A percentile compares a stretch with the other conserved stretches of the same genome.
These are phyloP conservation scores for Alternaria dauci DNA, from an alignment of 2,329 filamentous ascomycete species.

Conservation along the genomic window DNA sequence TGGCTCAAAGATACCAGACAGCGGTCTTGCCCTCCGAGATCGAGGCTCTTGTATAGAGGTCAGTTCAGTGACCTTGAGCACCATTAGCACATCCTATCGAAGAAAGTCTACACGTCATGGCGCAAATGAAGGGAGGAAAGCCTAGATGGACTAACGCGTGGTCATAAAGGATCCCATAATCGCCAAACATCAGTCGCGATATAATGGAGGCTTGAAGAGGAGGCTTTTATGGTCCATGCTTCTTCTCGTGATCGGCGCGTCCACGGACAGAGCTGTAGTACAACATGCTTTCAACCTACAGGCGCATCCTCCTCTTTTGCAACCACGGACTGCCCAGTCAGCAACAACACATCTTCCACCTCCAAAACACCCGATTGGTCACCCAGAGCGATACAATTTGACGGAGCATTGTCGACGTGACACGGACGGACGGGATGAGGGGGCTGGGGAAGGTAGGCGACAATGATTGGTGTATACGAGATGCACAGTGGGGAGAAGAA, in stretches of 20 bases:
- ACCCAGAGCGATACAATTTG: neutral
- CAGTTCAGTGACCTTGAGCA: neutral
- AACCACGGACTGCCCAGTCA: too few relatives aligned
- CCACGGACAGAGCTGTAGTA: conserved; percentile 3
- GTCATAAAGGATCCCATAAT: neutral
- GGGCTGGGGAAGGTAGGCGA: neutral
- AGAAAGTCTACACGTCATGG: neutral
- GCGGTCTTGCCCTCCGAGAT: neutral
- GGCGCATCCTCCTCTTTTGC: neutral
- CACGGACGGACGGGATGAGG: neutral
- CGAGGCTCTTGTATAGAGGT: neutral
- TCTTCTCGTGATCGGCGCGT: conserved; percentile 3
- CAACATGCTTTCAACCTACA: neutral
- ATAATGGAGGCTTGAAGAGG: conserved; percentile 14
- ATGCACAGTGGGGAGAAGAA: neutral
- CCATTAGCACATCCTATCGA: too few relatives aligned
- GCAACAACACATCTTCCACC: too few relatives aligned
- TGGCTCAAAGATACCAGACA: neutral
- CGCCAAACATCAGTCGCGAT: conserved; percentile 5
- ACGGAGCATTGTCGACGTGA: neutral
- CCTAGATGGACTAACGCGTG: neutral
- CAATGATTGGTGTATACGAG: neutral
- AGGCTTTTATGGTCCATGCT: neutral
- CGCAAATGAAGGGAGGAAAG: neutral
- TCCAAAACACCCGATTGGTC: too few relatives aligned